These are phyloP conservation scores for Leishmania arabica DNA, from an alignment of 208 protist species.

Conservation along the genomic window DNA sequence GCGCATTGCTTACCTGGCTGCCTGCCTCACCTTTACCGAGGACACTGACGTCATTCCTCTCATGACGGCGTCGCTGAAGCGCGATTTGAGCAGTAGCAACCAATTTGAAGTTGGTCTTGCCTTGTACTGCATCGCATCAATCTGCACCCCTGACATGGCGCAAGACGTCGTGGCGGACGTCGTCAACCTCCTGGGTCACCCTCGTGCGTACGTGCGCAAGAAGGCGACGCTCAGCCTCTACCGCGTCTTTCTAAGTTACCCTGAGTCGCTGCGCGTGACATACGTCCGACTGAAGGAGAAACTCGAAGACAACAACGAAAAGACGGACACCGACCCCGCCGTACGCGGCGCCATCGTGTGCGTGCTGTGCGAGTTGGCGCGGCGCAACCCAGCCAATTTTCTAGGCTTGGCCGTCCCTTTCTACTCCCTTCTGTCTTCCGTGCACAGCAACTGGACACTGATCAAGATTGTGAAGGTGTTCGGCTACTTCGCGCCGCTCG, in stretches of 20 bases:
- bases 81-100: conserved; percentile 94
- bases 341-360: conserved; percentile 96
- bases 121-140: conserved; percentile 95
- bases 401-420: conserved; percentile 96
- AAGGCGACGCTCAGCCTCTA: conserved; percentile 96
- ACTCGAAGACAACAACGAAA: conserved; percentile 92
- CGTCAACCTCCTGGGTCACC: conserved; percentile 91
- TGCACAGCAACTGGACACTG: conserved; percentile 98
- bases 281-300: conserved; percentile 97
- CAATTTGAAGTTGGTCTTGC: conserved; percentile 96
- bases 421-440: conserved; percentile 94
- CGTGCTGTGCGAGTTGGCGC: conserved; percentile 98
- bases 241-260: conserved; percentile 98
- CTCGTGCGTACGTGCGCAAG: conserved; percentile 95
- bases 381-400: conserved; percentile 98
- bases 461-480: conserved; percentile 99
- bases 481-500: conserved; percentile 94
- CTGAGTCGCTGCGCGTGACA: conserved; percentile 95
- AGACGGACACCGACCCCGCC: conserved; percentile 79
- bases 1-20: conserved; percentile 95
- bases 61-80: conserved; percentile 96
- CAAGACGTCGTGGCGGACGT: conserved; percentile 96
- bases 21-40: conserved; percentile 94
- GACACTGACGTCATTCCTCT: conserved; percentile 97
- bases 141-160: conserved; percentile 97